Evolutionary conservation across 345 rosid species (phyloP).

Genomic region (Balakata baccata): DNA sequence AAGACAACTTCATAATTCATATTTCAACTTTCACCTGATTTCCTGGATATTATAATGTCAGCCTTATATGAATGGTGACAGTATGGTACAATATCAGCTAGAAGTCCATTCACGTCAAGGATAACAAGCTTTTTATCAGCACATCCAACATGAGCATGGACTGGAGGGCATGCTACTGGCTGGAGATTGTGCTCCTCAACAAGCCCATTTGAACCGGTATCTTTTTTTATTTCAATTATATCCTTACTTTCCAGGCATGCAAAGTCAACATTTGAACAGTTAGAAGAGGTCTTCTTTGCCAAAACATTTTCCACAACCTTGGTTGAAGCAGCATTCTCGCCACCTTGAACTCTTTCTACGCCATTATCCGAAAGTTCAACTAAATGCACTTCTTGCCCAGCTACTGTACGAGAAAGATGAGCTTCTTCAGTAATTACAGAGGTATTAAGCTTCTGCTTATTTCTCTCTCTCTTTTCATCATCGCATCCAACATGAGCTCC

Average conservation of each 20-base stretch:
- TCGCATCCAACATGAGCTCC: constrained; percentile 11
- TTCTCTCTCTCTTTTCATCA: constrained; percentile 3
- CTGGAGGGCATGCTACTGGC: constrained; percentile 14
- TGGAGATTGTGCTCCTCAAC: constrained; percentile 20
- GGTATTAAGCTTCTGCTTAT: constrained; percentile 11
- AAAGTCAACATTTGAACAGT: constrained; percentile 15
- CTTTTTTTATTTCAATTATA: constrained; percentile 10
- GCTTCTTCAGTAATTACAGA: neutral
- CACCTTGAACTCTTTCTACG: constrained; percentile 6
- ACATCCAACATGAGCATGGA: constrained; percentile 18
- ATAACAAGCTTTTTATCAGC: constrained; percentile 27
- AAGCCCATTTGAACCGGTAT: constrained; percentile 7
- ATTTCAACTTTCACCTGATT: constrained; percentile 20
- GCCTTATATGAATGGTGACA: neutral
- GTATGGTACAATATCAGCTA: constrained; percentile 25
- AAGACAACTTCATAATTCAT: neutral
- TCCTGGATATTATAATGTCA: constrained; percentile 13
- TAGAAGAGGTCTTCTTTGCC: constrained; percentile 15
- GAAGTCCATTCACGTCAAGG: constrained; percentile 35
- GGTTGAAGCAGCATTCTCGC: constrained; percentile 11
- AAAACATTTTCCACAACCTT: constrained; percentile 13
- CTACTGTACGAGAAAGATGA: neutral
- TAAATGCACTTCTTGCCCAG: constrained; percentile 1
- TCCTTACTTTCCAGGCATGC: constrained; percentile 15
- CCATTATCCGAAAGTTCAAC: constrained; percentile 11